Evolutionary conservation across 257 asterid genomes (phyloP).

Genomic region (Solanum peruvianum): DNA sequence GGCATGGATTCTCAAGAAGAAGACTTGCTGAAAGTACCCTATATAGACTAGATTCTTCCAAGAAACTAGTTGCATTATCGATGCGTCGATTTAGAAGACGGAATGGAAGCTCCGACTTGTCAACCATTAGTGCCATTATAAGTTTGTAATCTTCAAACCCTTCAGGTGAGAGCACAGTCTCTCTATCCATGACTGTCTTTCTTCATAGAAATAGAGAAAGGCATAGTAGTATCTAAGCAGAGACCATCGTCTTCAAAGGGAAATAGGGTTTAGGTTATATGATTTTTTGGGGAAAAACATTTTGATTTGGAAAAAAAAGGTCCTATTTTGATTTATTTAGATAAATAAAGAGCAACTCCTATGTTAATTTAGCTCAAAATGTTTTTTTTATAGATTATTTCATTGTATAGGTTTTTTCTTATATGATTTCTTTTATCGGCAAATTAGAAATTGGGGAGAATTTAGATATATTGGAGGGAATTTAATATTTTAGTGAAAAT

Average conservation of each 20-base stretch:
- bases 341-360: too few species aligned
- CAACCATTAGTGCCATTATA: conserved; percentile 92
- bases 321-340: too few species aligned
- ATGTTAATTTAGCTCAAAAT: too few species aligned
- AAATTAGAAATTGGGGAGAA: too few species aligned
- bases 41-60: conserved; percentile 63
- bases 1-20: conserved; percentile 87
- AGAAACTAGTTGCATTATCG: conserved; percentile 56
- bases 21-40: conserved; percentile 91
- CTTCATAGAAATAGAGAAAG: not conserved
- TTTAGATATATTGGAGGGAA: too few species aligned
- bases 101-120: conserved; percentile 91
- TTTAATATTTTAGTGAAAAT: too few species aligned
- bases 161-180: conserved; percentile 88
- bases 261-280: not conserved
- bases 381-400: too few species aligned
- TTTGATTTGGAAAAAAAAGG: too few species aligned
- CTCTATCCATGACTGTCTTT: conserved; percentile 25
- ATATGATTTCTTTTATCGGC: too few species aligned
- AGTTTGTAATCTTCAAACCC: conserved; percentile 59
- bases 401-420: too few species aligned
- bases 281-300: too few species aligned
- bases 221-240: conserved; percentile 21
- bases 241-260: conserved; percentile 16
- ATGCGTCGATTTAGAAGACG: conserved; percentile 79